phyloP scores from a whole-genome alignment of 345 rosid genomes.

The Brassica cretica region DNA sequence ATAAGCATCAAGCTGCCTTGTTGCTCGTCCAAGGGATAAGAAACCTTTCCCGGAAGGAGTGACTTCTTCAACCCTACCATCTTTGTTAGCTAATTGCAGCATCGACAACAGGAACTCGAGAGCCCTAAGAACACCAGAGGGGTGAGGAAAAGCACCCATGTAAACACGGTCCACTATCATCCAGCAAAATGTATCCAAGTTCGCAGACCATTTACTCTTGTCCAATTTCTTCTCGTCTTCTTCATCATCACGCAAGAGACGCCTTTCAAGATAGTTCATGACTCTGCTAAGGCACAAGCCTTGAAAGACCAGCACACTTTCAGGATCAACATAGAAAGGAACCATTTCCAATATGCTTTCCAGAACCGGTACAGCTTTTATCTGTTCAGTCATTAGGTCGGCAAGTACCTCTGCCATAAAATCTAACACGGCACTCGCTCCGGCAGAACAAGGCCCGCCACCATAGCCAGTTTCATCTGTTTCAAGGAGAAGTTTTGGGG shows the following conservation, averaged over 20 bases:
- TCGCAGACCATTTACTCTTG: slow-evolving; percentile 86
- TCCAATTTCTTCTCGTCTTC: slow-evolving; percentile 93
- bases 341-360: slow-evolving; percentile 88
- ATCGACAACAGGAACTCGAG: slow-evolving; percentile 92
- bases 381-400: slow-evolving; percentile 86
- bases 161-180: slow-evolving; percentile 94
- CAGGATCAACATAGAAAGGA: slow-evolving; percentile 88
- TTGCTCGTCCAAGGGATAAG: slow-evolving; percentile 80
- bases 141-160: slow-evolving; percentile 96
- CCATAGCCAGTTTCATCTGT: slow-evolving; percentile 95
- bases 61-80: slow-evolving; percentile 92
- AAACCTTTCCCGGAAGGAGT: slow-evolving; percentile 89
- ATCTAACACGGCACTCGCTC: slow-evolving; percentile 93
- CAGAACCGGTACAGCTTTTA: slow-evolving; percentile 74
- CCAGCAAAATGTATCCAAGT: slow-evolving; percentile 93
- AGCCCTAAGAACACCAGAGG: slow-evolving; percentile 72
- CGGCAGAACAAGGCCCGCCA: slow-evolving; percentile 99
- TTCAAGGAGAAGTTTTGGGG: slow-evolving; percentile 74
- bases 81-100: slow-evolving; percentile 96
- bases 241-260: slow-evolving; percentile 96
- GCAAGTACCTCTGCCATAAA: slow-evolving; percentile 97
- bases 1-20: slow-evolving; percentile 85
- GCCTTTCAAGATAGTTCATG: slow-evolving; percentile 97
- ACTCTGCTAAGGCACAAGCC: slow-evolving; percentile 90
- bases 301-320: slow-evolving; percentile 85